Conservation (phyloP, 257 asterid genomes). For the Jacaranda copaia region DNA sequence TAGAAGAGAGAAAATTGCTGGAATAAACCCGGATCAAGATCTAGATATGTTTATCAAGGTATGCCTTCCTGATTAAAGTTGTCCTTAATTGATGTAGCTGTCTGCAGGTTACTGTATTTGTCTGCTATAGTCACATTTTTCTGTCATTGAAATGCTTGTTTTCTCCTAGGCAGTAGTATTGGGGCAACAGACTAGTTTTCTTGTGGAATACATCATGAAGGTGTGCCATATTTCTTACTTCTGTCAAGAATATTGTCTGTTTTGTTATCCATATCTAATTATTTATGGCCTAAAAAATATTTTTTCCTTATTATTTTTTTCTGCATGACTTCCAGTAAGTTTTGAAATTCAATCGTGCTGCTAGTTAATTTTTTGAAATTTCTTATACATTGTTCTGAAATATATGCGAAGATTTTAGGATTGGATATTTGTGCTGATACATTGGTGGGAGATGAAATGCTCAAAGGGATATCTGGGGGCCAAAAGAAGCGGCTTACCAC, state of each 20-base stretch:
- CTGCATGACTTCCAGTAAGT: conserved; percentile 14
- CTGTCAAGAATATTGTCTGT: conserved; percentile 7
- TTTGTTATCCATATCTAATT: not conserved
- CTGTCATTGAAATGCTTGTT: conserved; percentile 44
- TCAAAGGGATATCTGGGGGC: conserved; percentile 96
- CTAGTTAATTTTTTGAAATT: conserved; percentile 28
- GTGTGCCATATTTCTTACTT: conserved; percentile 46
- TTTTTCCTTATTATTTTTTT: conserved; percentile 16
- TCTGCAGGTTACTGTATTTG: not conserved
- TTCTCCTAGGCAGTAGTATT: conserved; percentile 86
- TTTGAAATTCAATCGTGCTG: conserved; percentile 17
- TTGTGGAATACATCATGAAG: conserved; percentile 85
- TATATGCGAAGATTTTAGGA: conserved; percentile 63
- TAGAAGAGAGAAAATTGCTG: conserved; percentile 68
- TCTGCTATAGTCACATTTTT: conserved; percentile 1
- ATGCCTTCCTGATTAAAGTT: conserved; percentile 35
- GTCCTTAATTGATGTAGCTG: conserved; percentile 24
- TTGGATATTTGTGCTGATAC: conserved; percentile 87
- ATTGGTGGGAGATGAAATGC: conserved; percentile 94
- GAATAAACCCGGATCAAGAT: conserved; percentile 70
- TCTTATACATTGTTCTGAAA: conserved; percentile 51
- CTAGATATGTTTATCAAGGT: conserved; percentile 78
- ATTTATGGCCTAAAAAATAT: not conserved
- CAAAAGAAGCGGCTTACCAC: conserved; percentile 91
- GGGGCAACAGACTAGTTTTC: conserved; percentile 75